Conservation (phyloP, 768 basidiomycete genomes). For the Trametes gibbosa region DNA sequence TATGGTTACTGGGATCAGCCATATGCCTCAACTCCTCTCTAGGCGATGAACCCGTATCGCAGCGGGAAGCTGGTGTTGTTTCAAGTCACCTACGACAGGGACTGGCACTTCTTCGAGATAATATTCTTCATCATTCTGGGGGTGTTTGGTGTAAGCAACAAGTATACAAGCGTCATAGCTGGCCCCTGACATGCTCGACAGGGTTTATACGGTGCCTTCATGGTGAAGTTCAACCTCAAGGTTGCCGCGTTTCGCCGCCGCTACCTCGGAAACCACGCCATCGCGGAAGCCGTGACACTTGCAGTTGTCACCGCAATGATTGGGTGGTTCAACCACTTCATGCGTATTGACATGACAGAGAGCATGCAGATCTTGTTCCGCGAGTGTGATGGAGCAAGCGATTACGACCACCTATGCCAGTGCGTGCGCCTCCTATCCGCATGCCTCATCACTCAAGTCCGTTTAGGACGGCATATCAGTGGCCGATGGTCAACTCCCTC, state of each 20-base stretch:
- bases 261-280: conserved; percentile 76
- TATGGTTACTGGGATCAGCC: neutral
- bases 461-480: conserved; percentile 79
- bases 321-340: conserved; percentile 91
- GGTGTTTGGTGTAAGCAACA: conserved; percentile 78
- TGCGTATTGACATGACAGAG: conserved; percentile 97
- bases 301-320: conserved; percentile 89
- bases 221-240: conserved; percentile 96
- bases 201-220: conserved; percentile 97
- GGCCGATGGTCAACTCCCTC: conserved; percentile 92
- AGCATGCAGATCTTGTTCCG: conserved; percentile 92
- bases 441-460: neutral
- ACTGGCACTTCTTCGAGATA: conserved; percentile 99
- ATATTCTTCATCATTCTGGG: conserved; percentile 95
- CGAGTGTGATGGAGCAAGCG: conserved; percentile 92
- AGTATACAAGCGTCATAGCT: neutral
- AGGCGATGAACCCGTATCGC: conserved; percentile 89
- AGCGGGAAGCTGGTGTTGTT: conserved; percentile 98
- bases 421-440: conserved; percentile 41
- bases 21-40: neutral
- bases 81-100: conserved; percentile 94
- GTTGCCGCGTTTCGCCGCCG: conserved; percentile 93
- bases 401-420: conserved; percentile 95
- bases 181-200: conserved; percentile 31
- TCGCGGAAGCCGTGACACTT: conserved; percentile 85